A percentile compares a stretch with the other conserved stretches of the same genome.
phyloP scores from a whole-genome alignment of 2,329 filamentous ascomycete species.

The Cladosporium austrohemisphaericum region DNA sequence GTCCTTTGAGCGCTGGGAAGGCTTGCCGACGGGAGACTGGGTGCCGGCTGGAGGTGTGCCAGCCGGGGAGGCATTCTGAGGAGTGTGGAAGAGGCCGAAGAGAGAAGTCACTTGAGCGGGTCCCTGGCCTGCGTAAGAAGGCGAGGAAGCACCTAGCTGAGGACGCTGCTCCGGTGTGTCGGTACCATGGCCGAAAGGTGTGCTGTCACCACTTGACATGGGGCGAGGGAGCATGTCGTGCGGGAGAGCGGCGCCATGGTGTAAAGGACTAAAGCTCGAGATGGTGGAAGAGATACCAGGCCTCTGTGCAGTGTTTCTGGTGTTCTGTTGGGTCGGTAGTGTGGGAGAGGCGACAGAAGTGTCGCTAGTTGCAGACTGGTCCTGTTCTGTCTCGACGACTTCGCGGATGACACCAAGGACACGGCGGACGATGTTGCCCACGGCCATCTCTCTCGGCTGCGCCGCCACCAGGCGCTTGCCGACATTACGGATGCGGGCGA shows the following conservation, averaged over 20 bases:
- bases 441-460: conserved; percentile 84
- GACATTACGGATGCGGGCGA: conserved; percentile 74
- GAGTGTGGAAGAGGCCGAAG: conserved; percentile 79
- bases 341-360: conserved; percentile 50
- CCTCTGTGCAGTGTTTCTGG: conserved; percentile 21
- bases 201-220: conserved; percentile 10
- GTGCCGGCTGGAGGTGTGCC: conserved; percentile 50
- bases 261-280: conserved; percentile 46
- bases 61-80: conserved; percentile 43
- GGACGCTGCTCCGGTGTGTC: conserved; percentile 45
- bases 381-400: conserved; percentile 75
- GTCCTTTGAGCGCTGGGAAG: conserved; percentile 35
- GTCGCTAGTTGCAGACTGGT: conserved; percentile 55
- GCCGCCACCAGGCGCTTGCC: conserved; percentile 75
- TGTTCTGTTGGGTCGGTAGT: conserved; percentile 31
- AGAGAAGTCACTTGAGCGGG: conserved; percentile 62
- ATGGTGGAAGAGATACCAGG: conserved; percentile 36
- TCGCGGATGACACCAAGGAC: conserved; percentile 88
- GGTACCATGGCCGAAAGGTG: neutral
- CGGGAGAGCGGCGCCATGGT: conserved; percentile 36
- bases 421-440: conserved; percentile 89
- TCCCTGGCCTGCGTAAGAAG: conserved; percentile 50
- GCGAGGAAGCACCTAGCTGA: conserved; percentile 59
- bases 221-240: conserved; percentile 19
- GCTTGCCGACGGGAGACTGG: conserved; percentile 23